Evolutionary conservation across 2,329 filamentous ascomycete genomes (phyloP).

Genomic region (Botryosphaeria dothidea): DNA sequence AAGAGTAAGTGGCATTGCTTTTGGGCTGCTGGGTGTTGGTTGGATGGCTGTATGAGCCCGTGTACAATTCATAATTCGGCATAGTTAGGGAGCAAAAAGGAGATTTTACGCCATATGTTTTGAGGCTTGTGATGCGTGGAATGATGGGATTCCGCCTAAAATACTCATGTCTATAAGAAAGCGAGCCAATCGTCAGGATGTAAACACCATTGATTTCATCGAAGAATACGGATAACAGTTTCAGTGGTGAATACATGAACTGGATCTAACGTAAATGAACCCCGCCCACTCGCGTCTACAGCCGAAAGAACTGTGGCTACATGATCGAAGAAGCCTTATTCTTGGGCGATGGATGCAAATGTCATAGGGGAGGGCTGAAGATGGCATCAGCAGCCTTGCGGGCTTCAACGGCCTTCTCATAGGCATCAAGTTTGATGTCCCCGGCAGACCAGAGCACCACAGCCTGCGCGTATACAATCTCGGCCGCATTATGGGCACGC

Average conservation of each 20-base stretch:
- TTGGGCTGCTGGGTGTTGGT: neutral
- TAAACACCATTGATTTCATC: too few relatives aligned
- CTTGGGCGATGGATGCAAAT: neutral
- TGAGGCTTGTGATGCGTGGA: too few relatives aligned
- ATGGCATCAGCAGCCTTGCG: constrained; percentile 12
- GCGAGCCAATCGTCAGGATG: too few relatives aligned
- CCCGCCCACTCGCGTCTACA: too few relatives aligned
- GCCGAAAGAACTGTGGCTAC: too few relatives aligned
- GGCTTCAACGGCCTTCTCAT: constrained; percentile 57
- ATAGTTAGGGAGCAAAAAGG: constrained; percentile 5
- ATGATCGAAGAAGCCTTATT: too few relatives aligned
- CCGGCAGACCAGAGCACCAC: constrained; percentile 77
- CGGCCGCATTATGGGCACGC: constrained; percentile 10
- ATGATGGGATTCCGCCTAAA: too few relatives aligned
- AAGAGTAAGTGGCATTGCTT: too few relatives aligned
- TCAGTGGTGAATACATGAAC: too few relatives aligned
- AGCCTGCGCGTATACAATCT: constrained; percentile 63
- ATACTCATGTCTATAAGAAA: too few relatives aligned
- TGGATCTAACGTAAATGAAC: too few relatives aligned
- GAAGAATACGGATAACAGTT: too few relatives aligned
- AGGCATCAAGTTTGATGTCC: constrained; percentile 68
- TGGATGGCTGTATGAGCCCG: neutral
- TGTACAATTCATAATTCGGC: neutral
- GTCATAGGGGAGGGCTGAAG: neutral
- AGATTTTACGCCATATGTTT: neutral